Conservation (phyloP, 345 rosid genomes). For the Camelina neglecta region DNA sequence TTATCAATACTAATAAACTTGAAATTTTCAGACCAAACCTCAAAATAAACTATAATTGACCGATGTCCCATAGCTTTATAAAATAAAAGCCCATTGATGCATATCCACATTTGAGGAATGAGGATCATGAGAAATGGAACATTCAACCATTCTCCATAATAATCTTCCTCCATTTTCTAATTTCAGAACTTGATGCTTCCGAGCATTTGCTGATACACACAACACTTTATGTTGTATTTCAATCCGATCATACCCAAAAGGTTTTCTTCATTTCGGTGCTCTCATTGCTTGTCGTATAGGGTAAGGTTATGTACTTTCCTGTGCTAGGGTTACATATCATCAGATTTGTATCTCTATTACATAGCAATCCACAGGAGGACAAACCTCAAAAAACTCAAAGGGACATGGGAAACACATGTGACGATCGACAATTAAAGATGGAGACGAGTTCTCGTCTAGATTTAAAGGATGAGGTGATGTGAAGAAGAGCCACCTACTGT, state of each 20-base stretch:
- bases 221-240: not conserved
- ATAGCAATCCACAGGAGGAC: no score
- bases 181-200: constrained; percentile 14
- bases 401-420: not conserved
- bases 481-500: not conserved
- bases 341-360: not conserved
- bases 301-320: not conserved
- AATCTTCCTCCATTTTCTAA: not conserved
- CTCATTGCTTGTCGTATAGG: not conserved
- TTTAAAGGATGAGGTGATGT: not conserved
- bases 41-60: no score
- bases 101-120: no score
- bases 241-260: not conserved
- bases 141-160: not conserved
- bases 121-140: not conserved
- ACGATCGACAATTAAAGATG: not conserved
- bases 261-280: not conserved
- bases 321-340: constrained; percentile 29
- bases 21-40: no score
- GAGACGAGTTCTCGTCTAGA: not conserved
- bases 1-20: no score
- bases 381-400: not conserved
- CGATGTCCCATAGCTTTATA: no score
- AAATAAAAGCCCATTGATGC: no score
- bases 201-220: not conserved